A percentile compares a stretch with the other conserved stretches of the same genome.
Evolutionary conservation across 108 stramenopile species (phyloP).

Genomic region (Cyclotella sp.): DNA sequence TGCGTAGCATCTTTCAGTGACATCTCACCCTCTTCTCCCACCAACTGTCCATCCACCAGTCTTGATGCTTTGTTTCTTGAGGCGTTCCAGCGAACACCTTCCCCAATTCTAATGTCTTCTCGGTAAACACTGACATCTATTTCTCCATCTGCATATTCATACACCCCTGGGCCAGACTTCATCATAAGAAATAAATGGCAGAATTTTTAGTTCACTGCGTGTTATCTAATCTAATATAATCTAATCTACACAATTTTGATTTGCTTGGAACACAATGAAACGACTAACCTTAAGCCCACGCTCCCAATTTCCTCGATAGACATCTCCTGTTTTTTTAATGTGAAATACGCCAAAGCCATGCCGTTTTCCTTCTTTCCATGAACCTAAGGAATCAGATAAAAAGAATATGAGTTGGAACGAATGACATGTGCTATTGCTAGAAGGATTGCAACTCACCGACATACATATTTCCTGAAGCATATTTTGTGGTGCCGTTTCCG

Average conservation of each 20-base stretch:
- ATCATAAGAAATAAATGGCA: too few species aligned
- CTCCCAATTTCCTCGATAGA: slow-evolving; percentile 43
- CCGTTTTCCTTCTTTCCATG: slow-evolving; percentile 39
- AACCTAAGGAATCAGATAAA: slow-evolving; percentile 4
- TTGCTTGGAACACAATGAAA: too few species aligned
- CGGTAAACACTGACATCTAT: slow-evolving; percentile 42
- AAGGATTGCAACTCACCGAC: slow-evolving; percentile 13
- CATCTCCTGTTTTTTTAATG: slow-evolving; percentile 43
- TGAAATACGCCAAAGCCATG: slow-evolving; percentile 50
- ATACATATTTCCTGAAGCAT: slow-evolving; percentile 33
- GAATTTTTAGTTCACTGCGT: too few species aligned
- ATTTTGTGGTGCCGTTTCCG: slow-evolving; percentile 35
- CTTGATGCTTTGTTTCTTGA: slow-evolving; percentile 33
- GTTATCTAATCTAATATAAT: too few species aligned
- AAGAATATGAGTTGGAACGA: neutral
- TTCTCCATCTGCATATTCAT: slow-evolving; percentile 49
- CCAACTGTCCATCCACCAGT: slow-evolving; percentile 28
- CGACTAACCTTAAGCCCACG: slow-evolving; percentile 18
- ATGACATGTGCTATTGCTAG: neutral
- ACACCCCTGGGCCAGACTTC: slow-evolving; percentile 39
- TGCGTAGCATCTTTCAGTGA: slow-evolving; percentile 33
- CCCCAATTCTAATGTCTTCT: slow-evolving; percentile 38
- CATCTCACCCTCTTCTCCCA: slow-evolving; percentile 36
- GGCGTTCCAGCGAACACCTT: slow-evolving; percentile 47
- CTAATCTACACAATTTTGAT: too few species aligned